Conservation (phyloP, 2,329 filamentous ascomycete genomes). For the Penicillium paneum region DNA sequence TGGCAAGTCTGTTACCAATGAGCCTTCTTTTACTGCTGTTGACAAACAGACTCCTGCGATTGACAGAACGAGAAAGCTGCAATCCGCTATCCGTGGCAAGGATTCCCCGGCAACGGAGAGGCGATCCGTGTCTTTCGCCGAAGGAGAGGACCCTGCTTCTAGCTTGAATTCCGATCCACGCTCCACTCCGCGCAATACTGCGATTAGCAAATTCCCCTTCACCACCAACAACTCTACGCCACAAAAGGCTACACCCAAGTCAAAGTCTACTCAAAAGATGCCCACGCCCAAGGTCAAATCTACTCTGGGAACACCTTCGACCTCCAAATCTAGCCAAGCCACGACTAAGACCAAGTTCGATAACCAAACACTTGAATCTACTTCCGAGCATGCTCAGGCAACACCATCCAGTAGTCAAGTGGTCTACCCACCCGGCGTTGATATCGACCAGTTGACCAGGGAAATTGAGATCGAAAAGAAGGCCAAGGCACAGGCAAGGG, state of each 20-base stretch:
- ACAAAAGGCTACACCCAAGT: not conserved
- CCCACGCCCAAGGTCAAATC: not conserved
- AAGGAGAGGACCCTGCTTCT: constrained; percentile 15
- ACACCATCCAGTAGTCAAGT: not conserved
- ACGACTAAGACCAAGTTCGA: not conserved
- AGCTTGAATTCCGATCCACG: not conserved
- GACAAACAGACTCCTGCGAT: constrained; percentile 10
- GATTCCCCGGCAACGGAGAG: constrained; percentile 18
- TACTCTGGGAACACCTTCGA: not conserved
- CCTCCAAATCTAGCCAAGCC: not conserved
- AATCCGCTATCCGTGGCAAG: constrained; percentile 26
- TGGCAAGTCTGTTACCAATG: not conserved
- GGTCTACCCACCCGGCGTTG: not conserved
- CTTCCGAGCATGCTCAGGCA: not conserved
- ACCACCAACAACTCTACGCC: not conserved
- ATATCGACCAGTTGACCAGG: not conserved
- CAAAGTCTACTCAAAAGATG: not conserved
- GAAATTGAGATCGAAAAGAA: not conserved
- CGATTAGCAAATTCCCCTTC: not conserved
- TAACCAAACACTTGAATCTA: not conserved
- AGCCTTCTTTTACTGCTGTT: not conserved
- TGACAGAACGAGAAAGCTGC: constrained; percentile 16
- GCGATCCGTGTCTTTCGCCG: constrained; percentile 30
- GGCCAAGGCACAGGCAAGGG: not conserved
- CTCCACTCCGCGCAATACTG: not conserved